Percentiles rank a stretch among this genome's conserved stretches.
phyloP scores from a whole-genome alignment of 306 rosid genomes.

The Crotalaria pallida region DNA sequence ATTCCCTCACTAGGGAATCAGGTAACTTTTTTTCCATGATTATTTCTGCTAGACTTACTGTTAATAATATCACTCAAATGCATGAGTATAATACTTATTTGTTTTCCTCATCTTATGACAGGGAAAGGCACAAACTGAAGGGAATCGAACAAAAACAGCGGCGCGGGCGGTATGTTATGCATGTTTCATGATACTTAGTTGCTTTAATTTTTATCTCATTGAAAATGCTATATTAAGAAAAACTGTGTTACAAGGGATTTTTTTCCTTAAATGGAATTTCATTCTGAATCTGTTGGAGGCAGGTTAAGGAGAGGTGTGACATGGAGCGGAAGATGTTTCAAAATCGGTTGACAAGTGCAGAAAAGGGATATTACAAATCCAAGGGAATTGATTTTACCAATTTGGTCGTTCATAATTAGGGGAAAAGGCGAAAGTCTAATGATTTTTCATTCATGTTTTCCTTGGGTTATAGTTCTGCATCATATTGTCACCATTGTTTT shows the following conservation, averaged over 20 bases:
- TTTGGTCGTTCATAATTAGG: conserved; percentile 37
- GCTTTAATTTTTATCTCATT: background rate
- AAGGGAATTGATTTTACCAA: conserved; percentile 44
- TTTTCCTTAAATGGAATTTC: background rate
- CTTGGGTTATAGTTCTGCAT: too few relatives aligned
- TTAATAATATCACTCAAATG: background rate
- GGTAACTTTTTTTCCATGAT: background rate
- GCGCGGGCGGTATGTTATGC: conserved; percentile 75
- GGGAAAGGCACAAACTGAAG: conserved; percentile 75
- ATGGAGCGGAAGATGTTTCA: conserved; percentile 97
- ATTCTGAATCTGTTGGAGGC: conserved; percentile 11
- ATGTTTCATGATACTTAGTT: background rate
- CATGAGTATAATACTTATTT: background rate
- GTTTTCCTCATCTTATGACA: conserved; percentile 11
- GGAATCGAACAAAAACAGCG: conserved; percentile 38
- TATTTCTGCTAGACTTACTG: background rate
- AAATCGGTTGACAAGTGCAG: conserved; percentile 70
- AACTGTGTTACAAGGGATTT: background rate
- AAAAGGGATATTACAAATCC: conserved; percentile 58
- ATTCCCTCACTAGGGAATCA: too few relatives aligned
- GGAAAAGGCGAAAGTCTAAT: background rate
- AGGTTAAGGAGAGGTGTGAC: conserved; percentile 94
- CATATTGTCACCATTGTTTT: conserved; percentile 1
- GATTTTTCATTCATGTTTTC: too few relatives aligned
- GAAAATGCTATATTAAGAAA: too few relatives aligned